Evolutionary conservation across 129 eudicot genomes (phyloP), one percentile per base, ranked within the genome.

Genomic region (Apium graveolens): DNA sequence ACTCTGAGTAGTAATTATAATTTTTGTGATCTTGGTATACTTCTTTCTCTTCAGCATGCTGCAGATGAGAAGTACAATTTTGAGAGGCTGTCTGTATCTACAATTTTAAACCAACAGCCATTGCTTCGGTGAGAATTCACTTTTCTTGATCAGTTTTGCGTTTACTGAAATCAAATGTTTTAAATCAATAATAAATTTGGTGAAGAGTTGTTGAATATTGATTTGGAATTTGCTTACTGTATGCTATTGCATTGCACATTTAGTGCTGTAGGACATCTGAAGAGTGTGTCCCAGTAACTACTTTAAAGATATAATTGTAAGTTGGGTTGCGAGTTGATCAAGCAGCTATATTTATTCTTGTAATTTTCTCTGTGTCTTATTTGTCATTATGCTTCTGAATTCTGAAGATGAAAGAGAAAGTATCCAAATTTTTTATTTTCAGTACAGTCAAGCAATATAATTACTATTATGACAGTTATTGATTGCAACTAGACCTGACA

Each of bases 61-160:
- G 98, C 98, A 46, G 98, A 94, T 82, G 98, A 94, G 87, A 94
- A 94, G 83, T 91, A 91, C 87, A 94, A 94, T 80, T 94, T 82
- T 80, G 98, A 94, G 90, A 96, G 82, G 75, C 76, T 94, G 79
- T 91, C 97, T 68, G 88, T 83, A 84, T 84, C 83, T 75, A 94
- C 98, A 46, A 73, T 90, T 86, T 85, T 94, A 80, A 94, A 94
- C 87, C 98, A 94, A 82, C 98, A 94, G 84, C 98, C 98, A 48
- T 88, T 94, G 81, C 87, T 94, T 60, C 76, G 90, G 98, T 94
- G 73, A 82, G 86, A 75, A 44, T 74, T 55, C 77, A 62, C 71
- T 42, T 38, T 80, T 41, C 27, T 68, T 76, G 60, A 39, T 35
- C 80, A 14, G 68, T 16, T 14, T 37, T 68, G 45, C 18, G 2